Evolutionary conservation across 2,329 filamentous ascomycete species (phyloP), one percentile per base, ranked within the genome.

Genomic region (Nigrospora osmanthi): DNA sequence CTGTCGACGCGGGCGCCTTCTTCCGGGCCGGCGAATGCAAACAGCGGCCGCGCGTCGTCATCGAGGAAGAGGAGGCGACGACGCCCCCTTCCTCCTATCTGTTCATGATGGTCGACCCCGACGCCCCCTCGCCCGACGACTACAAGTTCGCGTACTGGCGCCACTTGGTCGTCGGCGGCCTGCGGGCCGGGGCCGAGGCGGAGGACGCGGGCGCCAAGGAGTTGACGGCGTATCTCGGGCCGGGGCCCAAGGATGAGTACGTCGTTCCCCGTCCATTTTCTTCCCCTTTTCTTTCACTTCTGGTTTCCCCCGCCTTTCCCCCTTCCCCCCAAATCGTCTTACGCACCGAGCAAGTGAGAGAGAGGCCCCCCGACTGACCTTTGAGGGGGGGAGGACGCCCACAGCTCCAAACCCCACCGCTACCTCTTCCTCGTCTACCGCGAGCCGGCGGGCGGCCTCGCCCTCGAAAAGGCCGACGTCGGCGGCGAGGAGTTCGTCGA

Each of bases 111-210:
- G 63, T 76, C 17, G 75, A 78, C 45, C 73, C 74, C 0, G 75
- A 78, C 47, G 75, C 74, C 16, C 75, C 75, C 0, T 77, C 73
- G 0, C 75, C 75, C 0, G 70, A 73, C 33, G 70, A 78, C 42
- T 73, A 72, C 6, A 76, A 72, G 52, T 77, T 74, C 52, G 70
- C 72, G 0, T 76, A 72, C 52, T 78, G 73, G 73, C 62, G 74
- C 16, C 75, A 78, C 52, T 78, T 72, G 71, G 64, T 78, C 23
- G 55, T 76, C 1, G 57, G 64, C 4, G 68, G 69, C 0, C 38
- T 72, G 42, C 61, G 60, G 45, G 62, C 68, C 2, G 35, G 56
- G 37, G 46, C 50, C 23, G 51, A 45, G 2, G 1, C 48, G 59
- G 49, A 58, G 58, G 10, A 62, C 62, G 47, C 55, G 54, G 32